A percentile compares a stretch with the other conserved stretches of the same genome.
These are phyloP conservation scores for Chaetomiaceae sp. DNA, from an alignment of 2,329 filamentous ascomycete genomes.

Conservation along the genomic window DNA sequence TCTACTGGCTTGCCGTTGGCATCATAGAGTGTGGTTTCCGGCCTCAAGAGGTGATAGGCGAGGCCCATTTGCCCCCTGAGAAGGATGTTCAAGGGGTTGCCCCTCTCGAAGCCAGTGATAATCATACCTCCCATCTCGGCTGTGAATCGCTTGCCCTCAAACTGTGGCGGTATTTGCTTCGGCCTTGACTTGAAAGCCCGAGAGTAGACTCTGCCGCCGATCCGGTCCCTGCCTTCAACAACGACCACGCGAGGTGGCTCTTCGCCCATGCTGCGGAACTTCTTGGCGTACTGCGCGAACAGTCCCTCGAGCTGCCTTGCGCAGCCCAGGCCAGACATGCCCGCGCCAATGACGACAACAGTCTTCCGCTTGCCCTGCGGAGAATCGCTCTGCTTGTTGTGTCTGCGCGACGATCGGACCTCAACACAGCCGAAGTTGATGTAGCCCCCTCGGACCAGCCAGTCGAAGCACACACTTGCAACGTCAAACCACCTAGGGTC, in stretches of 20 bases:
- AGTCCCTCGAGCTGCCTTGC: constrained; percentile 87
- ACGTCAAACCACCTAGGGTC: constrained; percentile 85
- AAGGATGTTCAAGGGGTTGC: constrained; percentile 88
- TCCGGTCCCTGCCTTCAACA: constrained; percentile 78
- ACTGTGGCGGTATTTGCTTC: constrained; percentile 44
- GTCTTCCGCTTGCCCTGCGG: constrained; percentile 56
- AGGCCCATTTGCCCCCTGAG: constrained; percentile 86
- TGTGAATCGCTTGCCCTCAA: constrained; percentile 63
- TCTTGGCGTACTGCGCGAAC: constrained; percentile 71
- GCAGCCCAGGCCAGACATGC: constrained; percentile 89
- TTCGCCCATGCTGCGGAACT: constrained; percentile 61
- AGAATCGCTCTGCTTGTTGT: constrained; percentile 36
- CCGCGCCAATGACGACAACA: constrained; percentile 83
- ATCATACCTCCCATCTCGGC: constrained; percentile 98
- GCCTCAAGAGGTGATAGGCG: constrained; percentile 74
- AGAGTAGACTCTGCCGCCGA: constrained; percentile 93
- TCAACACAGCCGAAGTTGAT: constrained; percentile 95
- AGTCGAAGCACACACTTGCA: constrained; percentile 84
- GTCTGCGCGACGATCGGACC: constrained; percentile 49
- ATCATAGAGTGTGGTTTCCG: constrained; percentile 88
- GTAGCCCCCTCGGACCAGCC: constrained; percentile 85
- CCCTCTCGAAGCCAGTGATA: constrained; percentile 91
- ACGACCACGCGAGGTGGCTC: constrained; percentile 70
- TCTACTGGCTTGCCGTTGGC: constrained; percentile 73
- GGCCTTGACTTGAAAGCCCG: constrained; percentile 59